Percentiles rank a stretch among this genome's conserved stretches.
phyloP scores from a whole-genome alignment of 1,284 basidiomycete species.

The Moesziomyces sp. region DNA sequence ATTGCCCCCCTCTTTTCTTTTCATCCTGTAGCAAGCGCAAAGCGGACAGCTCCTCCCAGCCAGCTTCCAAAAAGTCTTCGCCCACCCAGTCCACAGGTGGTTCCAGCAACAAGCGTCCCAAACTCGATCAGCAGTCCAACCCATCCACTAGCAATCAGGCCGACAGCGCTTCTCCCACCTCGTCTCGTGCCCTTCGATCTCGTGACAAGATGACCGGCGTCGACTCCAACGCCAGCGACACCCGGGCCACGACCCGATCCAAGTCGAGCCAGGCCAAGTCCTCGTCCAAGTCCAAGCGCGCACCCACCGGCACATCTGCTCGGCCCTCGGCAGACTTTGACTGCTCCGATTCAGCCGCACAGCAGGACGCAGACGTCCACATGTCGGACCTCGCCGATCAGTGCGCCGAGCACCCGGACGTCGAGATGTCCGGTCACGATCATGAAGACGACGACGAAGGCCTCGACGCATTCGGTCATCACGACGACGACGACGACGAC shows the following conservation, averaged over 20 bases:
- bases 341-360: constrained; percentile 26
- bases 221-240: constrained; percentile 20
- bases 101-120: constrained; percentile 33
- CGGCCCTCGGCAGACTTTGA: constrained; percentile 17
- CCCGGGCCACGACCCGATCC: constrained; percentile 17
- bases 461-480: constrained; percentile 3
- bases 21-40: constrained; percentile 24
- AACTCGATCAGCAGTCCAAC: constrained; percentile 13
- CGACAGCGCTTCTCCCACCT: constrained; percentile 12
- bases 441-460: constrained; percentile 5
- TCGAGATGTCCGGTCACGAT: constrained; percentile 12
- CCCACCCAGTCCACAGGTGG: constrained; percentile 6
- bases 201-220: constrained; percentile 26
- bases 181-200: constrained; percentile 36
- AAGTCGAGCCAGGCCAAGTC: constrained; percentile 19
- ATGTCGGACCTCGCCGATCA: constrained; percentile 22
- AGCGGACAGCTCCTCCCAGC: constrained; percentile 7
- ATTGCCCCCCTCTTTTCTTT: neutral
- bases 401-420: constrained; percentile 12
- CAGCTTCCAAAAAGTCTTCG: constrained; percentile 1
- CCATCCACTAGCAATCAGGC: constrained; percentile 2
- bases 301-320: constrained; percentile 22
- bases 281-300: constrained; percentile 20
- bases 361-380: constrained; percentile 25
- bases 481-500: constrained; percentile 12